Percentiles rank a stretch among this genome's conserved stretches.
phyloP scores from a whole-genome alignment of 768 basidiomycete species.

The Mycena galericulata region DNA sequence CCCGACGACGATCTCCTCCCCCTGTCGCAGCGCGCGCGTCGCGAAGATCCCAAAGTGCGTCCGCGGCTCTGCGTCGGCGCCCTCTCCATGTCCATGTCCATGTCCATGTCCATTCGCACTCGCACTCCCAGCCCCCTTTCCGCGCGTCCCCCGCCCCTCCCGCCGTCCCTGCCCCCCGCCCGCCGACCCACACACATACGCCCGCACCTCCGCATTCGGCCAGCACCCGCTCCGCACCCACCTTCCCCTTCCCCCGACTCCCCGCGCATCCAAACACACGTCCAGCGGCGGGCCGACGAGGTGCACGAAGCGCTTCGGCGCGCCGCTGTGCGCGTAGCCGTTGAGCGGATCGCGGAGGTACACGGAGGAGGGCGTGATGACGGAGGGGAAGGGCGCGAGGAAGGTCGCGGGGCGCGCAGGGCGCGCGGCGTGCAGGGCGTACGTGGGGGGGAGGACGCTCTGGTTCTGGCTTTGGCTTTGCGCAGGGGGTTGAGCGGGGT shows the following conservation, averaged over 20 bases:
- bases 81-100: no score
- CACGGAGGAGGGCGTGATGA: slow-evolving; percentile 47
- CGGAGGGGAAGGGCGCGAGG: slow-evolving; percentile 33
- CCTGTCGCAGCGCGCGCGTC: slow-evolving; percentile 73
- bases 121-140: slow-evolving; percentile 25
- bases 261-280: no score
- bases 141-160: slow-evolving; percentile 28
- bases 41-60: slow-evolving; percentile 83
- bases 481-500: slow-evolving; percentile 48
- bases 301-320: slow-evolving; percentile 88
- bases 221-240: slow-evolving; percentile 72
- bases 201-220: slow-evolving; percentile 72
- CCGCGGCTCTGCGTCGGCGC: no score
- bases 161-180: slow-evolving; percentile 46
- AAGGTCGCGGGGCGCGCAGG: background rate
- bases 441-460: slow-evolving; percentile 66
- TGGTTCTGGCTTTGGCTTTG: no score
- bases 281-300: slow-evolving; percentile 80
- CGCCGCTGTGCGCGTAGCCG: slow-evolving; percentile 83
- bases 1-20: slow-evolving; percentile 89
- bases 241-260: no score
- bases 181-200: slow-evolving; percentile 42
- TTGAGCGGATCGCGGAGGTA: slow-evolving; percentile 88
- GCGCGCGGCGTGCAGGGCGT: slow-evolving; percentile 68
- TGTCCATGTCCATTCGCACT: no score